phyloP scores from a whole-genome alignment of 2,329 filamentous ascomycete genomes.

The Alternaria tenuissima region DNA sequence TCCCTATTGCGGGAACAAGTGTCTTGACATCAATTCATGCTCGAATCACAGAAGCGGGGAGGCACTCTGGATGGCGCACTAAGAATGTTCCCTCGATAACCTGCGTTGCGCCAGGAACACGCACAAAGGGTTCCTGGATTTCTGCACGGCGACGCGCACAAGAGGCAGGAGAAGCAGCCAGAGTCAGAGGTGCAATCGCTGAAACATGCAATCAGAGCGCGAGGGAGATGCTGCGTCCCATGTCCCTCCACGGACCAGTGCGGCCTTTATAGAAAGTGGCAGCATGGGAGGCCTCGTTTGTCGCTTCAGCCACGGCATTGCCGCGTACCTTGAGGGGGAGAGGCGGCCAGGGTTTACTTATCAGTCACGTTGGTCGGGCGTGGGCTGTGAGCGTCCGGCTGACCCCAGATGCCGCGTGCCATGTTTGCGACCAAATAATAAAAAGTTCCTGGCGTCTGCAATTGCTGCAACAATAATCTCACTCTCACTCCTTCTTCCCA shows the following conservation, averaged over 20 bases:
- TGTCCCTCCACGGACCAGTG: conserved; percentile 12
- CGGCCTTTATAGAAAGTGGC: conserved; percentile 21
- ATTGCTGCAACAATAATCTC: conserved; percentile 16
- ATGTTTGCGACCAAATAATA: conserved; percentile 30
- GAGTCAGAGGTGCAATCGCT: conserved; percentile 17
- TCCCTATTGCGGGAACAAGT: conserved; percentile 24
- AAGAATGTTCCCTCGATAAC: conserved; percentile 21
- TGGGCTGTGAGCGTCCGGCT: conserved; percentile 26
- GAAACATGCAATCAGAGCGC: conserved; percentile 25
- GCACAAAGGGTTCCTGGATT: conserved; percentile 29
- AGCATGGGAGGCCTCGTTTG: conserved; percentile 16
- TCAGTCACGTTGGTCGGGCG: conserved; percentile 32
- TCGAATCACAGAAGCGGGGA: conserved; percentile 33
- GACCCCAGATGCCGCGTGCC: conserved; percentile 34
- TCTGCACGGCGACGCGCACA: conserved; percentile 2
- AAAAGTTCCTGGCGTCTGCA: conserved; percentile 26
- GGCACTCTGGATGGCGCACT: conserved; percentile 23
- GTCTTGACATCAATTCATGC: conserved; percentile 21
- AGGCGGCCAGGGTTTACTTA: conserved; percentile 23
- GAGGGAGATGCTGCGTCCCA: conserved; percentile 18
- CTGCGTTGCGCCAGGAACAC: conserved; percentile 35
- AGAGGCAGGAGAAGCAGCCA: neutral
- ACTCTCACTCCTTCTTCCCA: conserved; percentile 3
- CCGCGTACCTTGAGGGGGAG: conserved; percentile 25
- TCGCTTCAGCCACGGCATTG: conserved; percentile 25